phyloP scores from a whole-genome alignment of 1,284 basidiomycete genomes.

The Sporisorium exsertum region DNA sequence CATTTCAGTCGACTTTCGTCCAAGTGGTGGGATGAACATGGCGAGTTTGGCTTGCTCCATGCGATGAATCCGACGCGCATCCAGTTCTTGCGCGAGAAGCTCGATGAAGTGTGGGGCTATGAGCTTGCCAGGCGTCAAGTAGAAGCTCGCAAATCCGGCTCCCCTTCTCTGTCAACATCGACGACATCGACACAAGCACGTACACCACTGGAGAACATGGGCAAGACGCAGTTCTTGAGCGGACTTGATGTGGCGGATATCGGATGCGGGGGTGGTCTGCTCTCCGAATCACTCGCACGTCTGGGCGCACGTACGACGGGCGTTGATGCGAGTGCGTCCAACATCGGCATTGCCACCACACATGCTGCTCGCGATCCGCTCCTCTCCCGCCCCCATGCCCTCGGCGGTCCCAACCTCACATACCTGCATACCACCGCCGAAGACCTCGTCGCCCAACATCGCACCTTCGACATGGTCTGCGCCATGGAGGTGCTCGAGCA shows the following conservation, averaged over 20 bases:
- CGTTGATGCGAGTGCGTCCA: slow-evolving; percentile 88
- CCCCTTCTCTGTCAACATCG: slow-evolving; percentile 68
- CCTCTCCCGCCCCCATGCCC: slow-evolving; percentile 23
- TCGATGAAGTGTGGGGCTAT: slow-evolving; percentile 64
- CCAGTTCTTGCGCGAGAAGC: slow-evolving; percentile 85
- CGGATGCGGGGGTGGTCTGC: slow-evolving; percentile 93
- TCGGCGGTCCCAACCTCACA: slow-evolving; percentile 68
- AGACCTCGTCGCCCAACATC: slow-evolving; percentile 74
- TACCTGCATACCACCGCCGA: slow-evolving; percentile 88
- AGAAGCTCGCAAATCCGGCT: background rate
- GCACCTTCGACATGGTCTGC: slow-evolving; percentile 88
- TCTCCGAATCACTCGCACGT: slow-evolving; percentile 91
- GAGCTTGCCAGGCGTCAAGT: slow-evolving; percentile 54
- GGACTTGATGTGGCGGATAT: slow-evolving; percentile 83
- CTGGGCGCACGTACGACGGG: slow-evolving; percentile 87
- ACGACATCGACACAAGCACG: slow-evolving; percentile 42
- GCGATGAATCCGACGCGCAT: slow-evolving; percentile 94
- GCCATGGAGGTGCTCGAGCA: slow-evolving; percentile 99
- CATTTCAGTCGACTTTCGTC: slow-evolving; percentile 92
- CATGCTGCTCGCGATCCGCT: slow-evolving; percentile 84
- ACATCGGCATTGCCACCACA: slow-evolving; percentile 85
- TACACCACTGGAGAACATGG: slow-evolving; percentile 65
- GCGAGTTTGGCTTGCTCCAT: slow-evolving; percentile 90
- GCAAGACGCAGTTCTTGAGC: slow-evolving; percentile 61
- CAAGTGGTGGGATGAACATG: slow-evolving; percentile 95